Evolutionary conservation across 1,284 basidiomycete genomes (phyloP).

Genomic region (Ceratobasidium theobromae): DNA sequence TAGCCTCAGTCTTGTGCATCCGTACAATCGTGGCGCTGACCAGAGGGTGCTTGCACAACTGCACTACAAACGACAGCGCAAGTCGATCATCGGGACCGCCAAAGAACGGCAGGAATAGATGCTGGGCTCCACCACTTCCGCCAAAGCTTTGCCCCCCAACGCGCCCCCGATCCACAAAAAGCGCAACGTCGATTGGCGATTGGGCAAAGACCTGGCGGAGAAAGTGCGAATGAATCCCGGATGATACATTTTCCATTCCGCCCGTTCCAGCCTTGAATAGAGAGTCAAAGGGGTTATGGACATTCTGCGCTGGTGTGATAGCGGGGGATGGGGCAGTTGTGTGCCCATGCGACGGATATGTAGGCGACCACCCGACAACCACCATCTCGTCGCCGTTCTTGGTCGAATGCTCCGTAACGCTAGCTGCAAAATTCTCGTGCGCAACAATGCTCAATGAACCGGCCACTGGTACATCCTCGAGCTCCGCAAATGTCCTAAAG

Average conservation of each 20-base stretch:
- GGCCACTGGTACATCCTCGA: slow-evolving; percentile 50
- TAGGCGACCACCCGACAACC: slow-evolving; percentile 54
- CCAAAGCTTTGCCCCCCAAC: slow-evolving; percentile 39
- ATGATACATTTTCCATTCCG: slow-evolving; percentile 36
- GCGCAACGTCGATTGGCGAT: slow-evolving; percentile 46
- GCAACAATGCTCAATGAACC: slow-evolving; percentile 24
- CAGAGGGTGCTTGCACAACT: slow-evolving; percentile 46
- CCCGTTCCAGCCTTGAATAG: slow-evolving; percentile 40
- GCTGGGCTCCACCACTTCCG: slow-evolving; percentile 42
- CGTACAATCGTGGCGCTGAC: slow-evolving; percentile 50
- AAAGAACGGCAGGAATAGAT: slow-evolving; percentile 56
- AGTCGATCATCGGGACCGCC: slow-evolving; percentile 58
- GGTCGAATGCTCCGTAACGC: slow-evolving; percentile 41
- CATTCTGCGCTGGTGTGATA: slow-evolving; percentile 34
- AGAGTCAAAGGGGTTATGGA: slow-evolving; percentile 40
- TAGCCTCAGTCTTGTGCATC: slow-evolving; percentile 41
- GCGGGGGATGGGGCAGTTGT: not conserved
- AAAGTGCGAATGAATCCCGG: slow-evolving; percentile 44
- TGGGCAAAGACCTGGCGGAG: slow-evolving; percentile 53
- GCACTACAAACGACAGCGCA: slow-evolving; percentile 51
- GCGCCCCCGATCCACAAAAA: slow-evolving; percentile 52
- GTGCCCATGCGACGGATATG: slow-evolving; percentile 32
- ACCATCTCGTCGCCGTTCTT: slow-evolving; percentile 49
- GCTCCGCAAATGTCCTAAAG: slow-evolving; percentile 52
- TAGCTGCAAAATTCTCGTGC: slow-evolving; percentile 16